A percentile compares a stretch with the other conserved stretches of the same genome.
Evolutionary conservation across 306 rosid genomes (phyloP).

Genomic region (Cotoneaster glaucophyllus): DNA sequence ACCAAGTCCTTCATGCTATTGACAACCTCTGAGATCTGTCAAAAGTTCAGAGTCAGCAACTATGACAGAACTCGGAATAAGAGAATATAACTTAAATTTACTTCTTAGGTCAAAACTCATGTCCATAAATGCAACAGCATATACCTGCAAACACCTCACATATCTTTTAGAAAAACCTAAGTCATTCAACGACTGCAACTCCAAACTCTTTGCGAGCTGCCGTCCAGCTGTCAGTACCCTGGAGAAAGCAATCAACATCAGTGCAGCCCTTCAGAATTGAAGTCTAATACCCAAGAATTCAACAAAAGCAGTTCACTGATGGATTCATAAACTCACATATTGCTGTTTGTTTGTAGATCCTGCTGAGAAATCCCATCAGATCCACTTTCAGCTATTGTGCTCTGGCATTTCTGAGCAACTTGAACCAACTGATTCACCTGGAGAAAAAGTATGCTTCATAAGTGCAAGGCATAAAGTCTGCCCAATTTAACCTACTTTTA

Average conservation of each 20-base stretch:
- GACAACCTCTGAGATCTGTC: conserved; percentile 92
- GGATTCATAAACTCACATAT: conserved; percentile 53
- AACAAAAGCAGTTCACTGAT: background rate
- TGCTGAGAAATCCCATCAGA: conserved; percentile 84
- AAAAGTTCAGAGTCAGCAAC: conserved; percentile 17
- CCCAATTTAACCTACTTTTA: background rate
- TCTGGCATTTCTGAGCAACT: conserved; percentile 90
- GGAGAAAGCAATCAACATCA: conserved; percentile 19
- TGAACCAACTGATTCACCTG: conserved; percentile 91
- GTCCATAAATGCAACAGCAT: conserved; percentile 2
- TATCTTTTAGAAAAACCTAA: conserved; percentile 95
- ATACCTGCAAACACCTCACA: conserved; percentile 98
- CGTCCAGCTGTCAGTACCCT: conserved; percentile 92
- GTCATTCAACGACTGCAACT: conserved; percentile 84
- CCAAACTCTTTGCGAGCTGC: conserved; percentile 91
- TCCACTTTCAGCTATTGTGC: conserved; percentile 80
- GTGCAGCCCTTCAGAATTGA: background rate
- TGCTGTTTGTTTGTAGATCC: conserved; percentile 86
- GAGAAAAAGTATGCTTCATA: background rate
- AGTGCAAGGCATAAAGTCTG: background rate
- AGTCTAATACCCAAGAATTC: background rate
- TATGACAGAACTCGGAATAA: conserved; percentile 1
- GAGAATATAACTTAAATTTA: background rate
- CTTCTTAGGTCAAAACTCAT: background rate
- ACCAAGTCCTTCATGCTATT: conserved; percentile 93